These are phyloP conservation scores for Cercospora canescens DNA, from an alignment of 2,329 filamentous ascomycete genomes.

Conservation along the genomic window DNA sequence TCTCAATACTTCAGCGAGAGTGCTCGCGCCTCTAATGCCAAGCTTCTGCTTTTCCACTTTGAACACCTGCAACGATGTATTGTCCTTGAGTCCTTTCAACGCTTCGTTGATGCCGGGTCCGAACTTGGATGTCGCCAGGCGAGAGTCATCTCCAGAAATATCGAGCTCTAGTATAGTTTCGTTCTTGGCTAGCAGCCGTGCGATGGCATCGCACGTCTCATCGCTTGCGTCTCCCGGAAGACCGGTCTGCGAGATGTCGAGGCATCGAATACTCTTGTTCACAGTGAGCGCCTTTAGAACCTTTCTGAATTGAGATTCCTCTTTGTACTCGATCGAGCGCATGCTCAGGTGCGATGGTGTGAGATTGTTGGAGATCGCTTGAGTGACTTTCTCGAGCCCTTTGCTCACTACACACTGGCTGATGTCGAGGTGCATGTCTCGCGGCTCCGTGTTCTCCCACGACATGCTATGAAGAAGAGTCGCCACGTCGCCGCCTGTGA, in stretches of 20 bases:
- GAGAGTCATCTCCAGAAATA: conserved; percentile 70
- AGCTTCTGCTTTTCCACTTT: conserved; percentile 69
- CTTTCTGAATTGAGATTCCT: conserved; percentile 63
- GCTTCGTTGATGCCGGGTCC: conserved; percentile 69
- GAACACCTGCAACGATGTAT: conserved; percentile 61
- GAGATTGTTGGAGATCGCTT: conserved; percentile 52
- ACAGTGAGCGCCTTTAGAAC: conserved; percentile 61
- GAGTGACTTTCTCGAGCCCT: conserved; percentile 53
- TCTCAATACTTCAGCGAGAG: conserved; percentile 67
- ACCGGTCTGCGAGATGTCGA: conserved; percentile 71
- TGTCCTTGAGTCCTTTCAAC: conserved; percentile 63
- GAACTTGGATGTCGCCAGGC: conserved; percentile 68
- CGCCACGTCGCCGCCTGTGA: conserved; percentile 65
- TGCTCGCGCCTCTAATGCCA: conserved; percentile 68
- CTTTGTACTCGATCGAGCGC: conserved; percentile 67
- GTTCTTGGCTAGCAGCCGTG: conserved; percentile 66
- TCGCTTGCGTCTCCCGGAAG: conserved; percentile 68
- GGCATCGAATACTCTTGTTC: conserved; percentile 63
- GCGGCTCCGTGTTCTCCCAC: conserved; percentile 40
- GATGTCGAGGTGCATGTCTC: conserved; percentile 65
- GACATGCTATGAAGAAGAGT: conserved; percentile 65
- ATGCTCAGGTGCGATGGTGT: conserved; percentile 66
- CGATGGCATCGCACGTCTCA: conserved; percentile 65
- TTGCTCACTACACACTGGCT: conserved; percentile 62
- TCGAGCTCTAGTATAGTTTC: conserved; percentile 66